These are phyloP conservation scores for Aspergillus sclerotiicarbonarius DNA, from an alignment of 495 filamentous ascomycete species.

Conservation along the genomic window DNA sequence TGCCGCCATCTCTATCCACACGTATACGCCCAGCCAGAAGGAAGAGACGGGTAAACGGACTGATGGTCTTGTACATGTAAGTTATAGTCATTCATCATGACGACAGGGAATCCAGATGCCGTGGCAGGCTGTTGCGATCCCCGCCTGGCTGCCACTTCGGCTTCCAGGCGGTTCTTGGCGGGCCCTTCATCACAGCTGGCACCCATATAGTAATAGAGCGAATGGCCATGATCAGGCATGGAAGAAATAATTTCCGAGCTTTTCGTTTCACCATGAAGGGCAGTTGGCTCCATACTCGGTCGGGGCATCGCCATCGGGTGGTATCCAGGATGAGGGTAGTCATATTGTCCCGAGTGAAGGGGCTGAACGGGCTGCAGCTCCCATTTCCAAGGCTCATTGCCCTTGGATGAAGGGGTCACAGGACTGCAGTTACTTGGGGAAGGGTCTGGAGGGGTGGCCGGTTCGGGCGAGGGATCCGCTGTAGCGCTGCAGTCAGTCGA, in stretches of 20 bases:
- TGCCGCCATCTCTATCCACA: slow-evolving; percentile 20
- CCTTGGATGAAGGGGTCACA: slow-evolving; percentile 21
- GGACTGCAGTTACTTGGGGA: slow-evolving; percentile 28
- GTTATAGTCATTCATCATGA: slow-evolving; percentile 30
- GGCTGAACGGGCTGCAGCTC: slow-evolving; percentile 29
- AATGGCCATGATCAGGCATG: slow-evolving; percentile 11
- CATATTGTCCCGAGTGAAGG: slow-evolving; percentile 20
- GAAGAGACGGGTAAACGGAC: slow-evolving; percentile 26
- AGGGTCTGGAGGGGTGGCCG: slow-evolving; percentile 38
- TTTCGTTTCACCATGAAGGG: slow-evolving; percentile 24
- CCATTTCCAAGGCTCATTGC: slow-evolving; percentile 33
- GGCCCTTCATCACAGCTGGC: slow-evolving; percentile 9
- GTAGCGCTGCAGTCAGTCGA: slow-evolving; percentile 43
- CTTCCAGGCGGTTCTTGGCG: slow-evolving; percentile 17
- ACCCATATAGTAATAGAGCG: slow-evolving; percentile 21
- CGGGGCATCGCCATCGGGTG: slow-evolving; percentile 25
- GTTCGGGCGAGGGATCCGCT: slow-evolving; percentile 43
- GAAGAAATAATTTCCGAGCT: slow-evolving; percentile 13
- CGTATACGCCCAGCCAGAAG: slow-evolving; percentile 34
- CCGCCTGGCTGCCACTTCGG: slow-evolving; percentile 14
- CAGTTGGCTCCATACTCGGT: slow-evolving; percentile 16
- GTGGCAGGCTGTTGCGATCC: slow-evolving; percentile 17
- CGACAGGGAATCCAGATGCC: slow-evolving; percentile 21
- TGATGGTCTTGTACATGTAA: slow-evolving; percentile 26
- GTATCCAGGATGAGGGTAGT: slow-evolving; percentile 26